A percentile compares a stretch with the other conserved stretches of the same genome.
Conservation (phyloP, 345 rosid genomes). For the Mercurialis annua region DNA sequence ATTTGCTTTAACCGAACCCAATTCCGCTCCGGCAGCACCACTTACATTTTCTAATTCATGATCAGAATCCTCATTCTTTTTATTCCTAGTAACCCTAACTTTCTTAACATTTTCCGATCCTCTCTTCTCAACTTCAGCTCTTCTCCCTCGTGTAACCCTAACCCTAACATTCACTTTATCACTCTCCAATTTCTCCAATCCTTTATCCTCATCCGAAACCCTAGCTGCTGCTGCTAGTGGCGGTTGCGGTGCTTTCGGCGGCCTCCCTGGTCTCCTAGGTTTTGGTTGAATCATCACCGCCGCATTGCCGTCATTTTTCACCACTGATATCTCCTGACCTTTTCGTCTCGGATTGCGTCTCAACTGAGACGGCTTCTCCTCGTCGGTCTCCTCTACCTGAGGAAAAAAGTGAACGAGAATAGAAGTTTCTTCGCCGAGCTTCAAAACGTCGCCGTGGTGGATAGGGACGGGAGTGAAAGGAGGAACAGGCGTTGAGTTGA, state of each 20-base stretch:
- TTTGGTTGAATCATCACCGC: constrained; percentile 20
- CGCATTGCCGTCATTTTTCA: constrained; percentile 11
- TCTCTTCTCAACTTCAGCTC: too few species aligned
- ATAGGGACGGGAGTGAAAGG: constrained; percentile 43
- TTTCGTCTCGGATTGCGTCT: constrained; percentile 37
- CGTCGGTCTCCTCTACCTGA: constrained; percentile 7
- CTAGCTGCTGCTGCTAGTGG: too few species aligned
- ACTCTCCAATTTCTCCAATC: constrained; percentile 16
- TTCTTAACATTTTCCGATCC: neutral
- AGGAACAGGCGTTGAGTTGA: constrained; percentile 44
- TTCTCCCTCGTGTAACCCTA: too few species aligned
- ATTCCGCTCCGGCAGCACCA: neutral
- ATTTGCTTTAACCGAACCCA: constrained; percentile 7
- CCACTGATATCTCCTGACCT: constrained; percentile 2
- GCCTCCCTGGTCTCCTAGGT: constrained; percentile 15
- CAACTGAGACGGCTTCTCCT: constrained; percentile 28
- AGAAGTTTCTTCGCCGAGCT: constrained; percentile 71
- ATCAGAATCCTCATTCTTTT: constrained; percentile 18
- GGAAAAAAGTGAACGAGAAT: constrained; percentile 35
- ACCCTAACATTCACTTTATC: too few species aligned
- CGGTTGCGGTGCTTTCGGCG: too few species aligned
- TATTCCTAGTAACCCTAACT: constrained; percentile 22
- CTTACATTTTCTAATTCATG: constrained; percentile 2
- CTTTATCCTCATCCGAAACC: constrained; percentile 25
- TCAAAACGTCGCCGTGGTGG: constrained; percentile 55